phyloP scores from a whole-genome alignment of 2,329 filamentous ascomycete genomes.

The Cercospora nicotianae region DNA sequence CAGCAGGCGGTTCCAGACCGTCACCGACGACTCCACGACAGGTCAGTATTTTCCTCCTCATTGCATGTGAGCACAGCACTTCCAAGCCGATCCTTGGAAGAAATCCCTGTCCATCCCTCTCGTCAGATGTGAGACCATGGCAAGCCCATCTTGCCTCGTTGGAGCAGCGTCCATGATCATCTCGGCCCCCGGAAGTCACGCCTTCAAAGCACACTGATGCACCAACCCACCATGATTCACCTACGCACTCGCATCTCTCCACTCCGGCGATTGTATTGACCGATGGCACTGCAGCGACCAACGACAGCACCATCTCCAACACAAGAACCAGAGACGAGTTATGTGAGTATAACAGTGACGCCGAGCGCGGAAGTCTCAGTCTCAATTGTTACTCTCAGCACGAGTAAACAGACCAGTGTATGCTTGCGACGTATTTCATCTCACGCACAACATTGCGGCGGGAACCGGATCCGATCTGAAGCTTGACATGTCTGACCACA shows the following conservation, averaged over 20 bases:
- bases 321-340: slow-evolving; percentile 31
- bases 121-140: slow-evolving; percentile 17
- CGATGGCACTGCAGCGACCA: slow-evolving; percentile 26
- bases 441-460: slow-evolving; percentile 20
- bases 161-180: slow-evolving; percentile 16
- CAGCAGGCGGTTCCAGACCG: slow-evolving; percentile 43
- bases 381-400: slow-evolving; percentile 31
- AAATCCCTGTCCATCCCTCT: slow-evolving; percentile 3
- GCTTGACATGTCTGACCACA: slow-evolving; percentile 14
- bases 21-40: slow-evolving; percentile 27
- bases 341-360: slow-evolving; percentile 35
- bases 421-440: slow-evolving; percentile 29
- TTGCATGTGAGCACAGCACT: slow-evolving; percentile 13
- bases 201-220: not conserved
- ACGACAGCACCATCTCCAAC: slow-evolving; percentile 25
- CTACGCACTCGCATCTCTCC: not conserved
- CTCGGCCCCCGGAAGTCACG: slow-evolving; percentile 1
- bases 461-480: slow-evolving; percentile 9
- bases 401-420: slow-evolving; percentile 27
- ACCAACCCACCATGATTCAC: not conserved
- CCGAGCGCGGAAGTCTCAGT: slow-evolving; percentile 31
- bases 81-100: slow-evolving; percentile 14
- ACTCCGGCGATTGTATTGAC: slow-evolving; percentile 20
- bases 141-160: not conserved
- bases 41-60: slow-evolving; percentile 29